phyloP scores from a whole-genome alignment of 805 yeast species.

The Saturnispora zaruensis region DNA sequence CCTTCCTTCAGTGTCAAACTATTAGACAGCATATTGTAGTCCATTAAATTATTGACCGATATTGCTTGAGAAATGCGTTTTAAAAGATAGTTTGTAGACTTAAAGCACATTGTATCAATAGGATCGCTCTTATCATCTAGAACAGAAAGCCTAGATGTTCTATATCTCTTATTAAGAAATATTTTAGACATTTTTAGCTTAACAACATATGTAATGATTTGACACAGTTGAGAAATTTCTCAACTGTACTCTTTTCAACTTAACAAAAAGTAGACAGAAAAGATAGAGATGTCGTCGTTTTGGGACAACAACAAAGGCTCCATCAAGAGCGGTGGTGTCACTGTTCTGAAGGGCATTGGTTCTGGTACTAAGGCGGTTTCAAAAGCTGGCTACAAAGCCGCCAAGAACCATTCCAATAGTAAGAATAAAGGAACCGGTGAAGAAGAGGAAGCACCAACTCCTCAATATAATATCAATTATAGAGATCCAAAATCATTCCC shows the following conservation, averaged over 20 bases:
- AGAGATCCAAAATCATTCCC: conserved; percentile 18
- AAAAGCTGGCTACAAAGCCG: conserved; percentile 39
- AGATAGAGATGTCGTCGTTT: conserved; percentile 29
- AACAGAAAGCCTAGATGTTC: conserved; percentile 10
- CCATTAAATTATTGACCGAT: conserved; percentile 17
- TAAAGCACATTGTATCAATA: conserved; percentile 21
- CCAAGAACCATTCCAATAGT: conserved; percentile 32
- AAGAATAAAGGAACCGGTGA: conserved; percentile 19
- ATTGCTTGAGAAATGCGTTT: conserved; percentile 20
- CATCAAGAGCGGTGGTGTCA: conserved; percentile 40
- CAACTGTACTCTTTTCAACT: not conserved
- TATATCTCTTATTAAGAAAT: conserved; percentile 21
- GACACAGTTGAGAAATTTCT: not conserved
- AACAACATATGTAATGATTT: not conserved
- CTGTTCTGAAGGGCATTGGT: conserved; percentile 44
- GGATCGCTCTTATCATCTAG: conserved; percentile 13
- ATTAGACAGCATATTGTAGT: not conserved
- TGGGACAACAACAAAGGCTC: conserved; percentile 47
- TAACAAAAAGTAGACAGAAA: conserved; percentile 19
- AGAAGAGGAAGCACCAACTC: conserved; percentile 10
- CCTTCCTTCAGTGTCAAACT: not conserved
- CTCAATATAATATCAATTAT: conserved; percentile 17
- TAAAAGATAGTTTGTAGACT: conserved; percentile 13
- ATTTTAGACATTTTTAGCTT: conserved; percentile 24
- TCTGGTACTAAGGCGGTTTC: conserved; percentile 40